Evolutionary conservation across 2,329 filamentous ascomycete genomes (phyloP).

Genomic region (Tolypocladium tundrense): DNA sequence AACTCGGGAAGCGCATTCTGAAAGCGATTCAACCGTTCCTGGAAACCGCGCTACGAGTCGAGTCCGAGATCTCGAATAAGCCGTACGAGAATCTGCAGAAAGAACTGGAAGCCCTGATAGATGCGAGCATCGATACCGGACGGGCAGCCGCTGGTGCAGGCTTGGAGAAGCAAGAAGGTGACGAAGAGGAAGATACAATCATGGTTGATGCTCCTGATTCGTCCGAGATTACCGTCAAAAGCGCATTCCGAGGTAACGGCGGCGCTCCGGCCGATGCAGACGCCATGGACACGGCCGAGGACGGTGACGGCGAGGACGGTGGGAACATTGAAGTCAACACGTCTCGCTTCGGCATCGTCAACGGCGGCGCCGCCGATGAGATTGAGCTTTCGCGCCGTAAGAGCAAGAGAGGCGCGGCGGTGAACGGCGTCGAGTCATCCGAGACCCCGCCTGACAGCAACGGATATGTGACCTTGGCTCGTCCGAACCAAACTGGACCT

Average conservation of each 20-base stretch:
- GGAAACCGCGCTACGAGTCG: conserved; percentile 65
- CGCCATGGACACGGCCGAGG: conserved; percentile 25
- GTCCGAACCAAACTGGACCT: conserved; percentile 30
- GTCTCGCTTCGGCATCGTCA: conserved; percentile 21
- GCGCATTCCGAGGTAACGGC: conserved; percentile 11
- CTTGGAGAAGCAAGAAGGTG: conserved; percentile 25
- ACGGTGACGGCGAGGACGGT: conserved; percentile 25
- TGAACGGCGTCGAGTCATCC: conserved; percentile 13
- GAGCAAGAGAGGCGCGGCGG: conserved; percentile 11
- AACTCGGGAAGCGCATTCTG: conserved; percentile 80
- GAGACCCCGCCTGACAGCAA: conserved; percentile 39
- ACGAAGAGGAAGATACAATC: conserved; percentile 33
- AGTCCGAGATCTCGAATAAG: conserved; percentile 68
- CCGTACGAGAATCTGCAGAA: conserved; percentile 59
- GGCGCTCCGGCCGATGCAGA: conserved; percentile 19
- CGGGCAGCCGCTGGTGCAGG: conserved; percentile 27
- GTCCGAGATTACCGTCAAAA: conserved; percentile 36
- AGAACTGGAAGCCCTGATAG: conserved; percentile 64
- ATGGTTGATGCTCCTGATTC: conserved; percentile 40
- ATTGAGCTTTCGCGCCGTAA: conserved; percentile 11
- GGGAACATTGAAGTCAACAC: conserved; percentile 38
- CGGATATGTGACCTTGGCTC: conserved; percentile 27
- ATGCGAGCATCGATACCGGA: conserved; percentile 51
- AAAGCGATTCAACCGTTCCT: conserved; percentile 71
- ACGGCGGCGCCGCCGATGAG: conserved; percentile 6